Evolutionary conservation across 768 basidiomycete genomes (phyloP).

Genomic region (Serendipita sp.): DNA sequence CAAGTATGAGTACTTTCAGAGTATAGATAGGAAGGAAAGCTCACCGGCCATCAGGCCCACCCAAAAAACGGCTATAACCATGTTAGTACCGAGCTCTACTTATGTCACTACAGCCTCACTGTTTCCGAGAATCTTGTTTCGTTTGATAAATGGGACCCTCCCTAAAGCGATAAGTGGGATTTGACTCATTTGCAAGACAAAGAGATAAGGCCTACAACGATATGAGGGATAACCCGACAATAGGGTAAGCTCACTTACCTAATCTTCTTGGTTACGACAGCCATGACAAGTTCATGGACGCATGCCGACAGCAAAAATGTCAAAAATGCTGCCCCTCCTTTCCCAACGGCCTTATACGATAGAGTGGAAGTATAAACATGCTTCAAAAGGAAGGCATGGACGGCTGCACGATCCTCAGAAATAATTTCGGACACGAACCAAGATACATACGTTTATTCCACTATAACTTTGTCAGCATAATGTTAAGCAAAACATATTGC

Average conservation of each 20-base stretch:
- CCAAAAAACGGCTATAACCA: slow-evolving; percentile 61
- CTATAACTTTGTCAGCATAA: not conserved
- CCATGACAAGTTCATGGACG: slow-evolving; percentile 93
- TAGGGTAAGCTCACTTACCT: slow-evolving; percentile 31
- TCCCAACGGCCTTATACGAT: slow-evolving; percentile 54
- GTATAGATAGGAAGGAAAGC: not conserved
- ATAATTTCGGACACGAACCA: not conserved
- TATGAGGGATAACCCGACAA: not conserved
- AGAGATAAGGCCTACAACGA: slow-evolving; percentile 61
- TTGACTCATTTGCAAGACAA: slow-evolving; percentile 70
- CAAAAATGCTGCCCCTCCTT: slow-evolving; percentile 68
- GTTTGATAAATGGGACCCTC: slow-evolving; percentile 55
- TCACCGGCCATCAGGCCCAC: slow-evolving; percentile 39
- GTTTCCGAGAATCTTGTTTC: slow-evolving; percentile 53
- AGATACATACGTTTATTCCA: slow-evolving; percentile 4
- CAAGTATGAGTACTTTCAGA: slow-evolving; percentile 14
- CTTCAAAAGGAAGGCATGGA: slow-evolving; percentile 79
- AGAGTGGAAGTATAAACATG: slow-evolving; percentile 92
- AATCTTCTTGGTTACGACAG: slow-evolving; percentile 83
- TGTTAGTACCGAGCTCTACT: not conserved
- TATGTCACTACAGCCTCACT: not conserved
- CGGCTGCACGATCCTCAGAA: slow-evolving; percentile 31
- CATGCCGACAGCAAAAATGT: slow-evolving; percentile 85
- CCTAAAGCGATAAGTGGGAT: slow-evolving; percentile 79
- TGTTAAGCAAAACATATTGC: slow-evolving; percentile 22